These are phyloP conservation scores for Mycena galopus DNA, from an alignment of 768 basidiomycete genomes.

Conservation along the genomic window DNA sequence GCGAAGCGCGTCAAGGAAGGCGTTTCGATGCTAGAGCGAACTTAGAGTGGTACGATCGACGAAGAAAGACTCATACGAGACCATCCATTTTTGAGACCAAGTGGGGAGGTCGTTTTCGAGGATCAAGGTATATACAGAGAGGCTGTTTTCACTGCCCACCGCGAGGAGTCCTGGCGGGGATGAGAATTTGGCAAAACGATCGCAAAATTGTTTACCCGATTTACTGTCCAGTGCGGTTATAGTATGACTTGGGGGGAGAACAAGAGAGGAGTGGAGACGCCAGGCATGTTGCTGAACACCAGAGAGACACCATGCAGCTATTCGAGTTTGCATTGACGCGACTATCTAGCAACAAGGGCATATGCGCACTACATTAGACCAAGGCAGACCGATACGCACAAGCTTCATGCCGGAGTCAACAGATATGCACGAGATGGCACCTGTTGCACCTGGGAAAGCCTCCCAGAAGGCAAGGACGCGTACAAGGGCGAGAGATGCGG, in stretches of 20 bases:
- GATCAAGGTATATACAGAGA: slow-evolving; percentile 83
- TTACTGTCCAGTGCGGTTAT: slow-evolving; percentile 79
- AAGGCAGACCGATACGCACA: slow-evolving; percentile 59
- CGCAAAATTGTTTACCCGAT: slow-evolving; percentile 65
- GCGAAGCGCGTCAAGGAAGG: slow-evolving; percentile 72
- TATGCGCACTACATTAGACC: slow-evolving; percentile 26
- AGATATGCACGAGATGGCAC: slow-evolving; percentile 69
- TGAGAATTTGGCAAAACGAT: slow-evolving; percentile 43
- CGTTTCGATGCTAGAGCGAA: slow-evolving; percentile 56
- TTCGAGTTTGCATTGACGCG: slow-evolving; percentile 73
- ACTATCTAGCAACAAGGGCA: slow-evolving; percentile 66
- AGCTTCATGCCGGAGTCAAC: slow-evolving; percentile 87
- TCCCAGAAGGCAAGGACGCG: slow-evolving; percentile 86
- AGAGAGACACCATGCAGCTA: slow-evolving; percentile 87
- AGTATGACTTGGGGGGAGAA: slow-evolving; percentile 65
- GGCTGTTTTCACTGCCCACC: slow-evolving; percentile 68
- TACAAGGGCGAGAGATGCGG: slow-evolving; percentile 71
- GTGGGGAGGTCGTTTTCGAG: slow-evolving; percentile 87
- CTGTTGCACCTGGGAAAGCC: slow-evolving; percentile 75
- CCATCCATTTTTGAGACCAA: slow-evolving; percentile 86
- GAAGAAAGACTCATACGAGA: slow-evolving; percentile 58
- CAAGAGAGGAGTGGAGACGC: slow-evolving; percentile 86
- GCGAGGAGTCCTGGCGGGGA: slow-evolving; percentile 75
- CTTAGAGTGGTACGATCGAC: slow-evolving; percentile 1
- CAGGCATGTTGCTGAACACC: slow-evolving; percentile 73